Conservation (phyloP, 1,284 basidiomycete genomes). For the Malassezia cuniculi region DNA sequence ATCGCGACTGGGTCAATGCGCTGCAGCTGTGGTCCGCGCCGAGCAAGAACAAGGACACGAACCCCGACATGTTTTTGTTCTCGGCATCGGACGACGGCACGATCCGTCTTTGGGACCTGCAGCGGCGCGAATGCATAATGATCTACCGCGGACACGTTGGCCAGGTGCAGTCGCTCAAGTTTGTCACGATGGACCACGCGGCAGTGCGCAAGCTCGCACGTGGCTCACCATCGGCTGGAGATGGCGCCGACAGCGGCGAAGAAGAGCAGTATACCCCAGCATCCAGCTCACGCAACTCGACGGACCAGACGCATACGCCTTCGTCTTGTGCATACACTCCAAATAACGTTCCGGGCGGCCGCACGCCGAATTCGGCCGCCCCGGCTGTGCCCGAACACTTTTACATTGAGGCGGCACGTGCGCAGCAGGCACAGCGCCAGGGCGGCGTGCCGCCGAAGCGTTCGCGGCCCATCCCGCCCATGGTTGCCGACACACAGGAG, state of each 20-base stretch:
- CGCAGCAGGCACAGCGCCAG: slow-evolving; percentile 2
- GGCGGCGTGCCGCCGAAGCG: slow-evolving; percentile 8
- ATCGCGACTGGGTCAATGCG: slow-evolving; percentile 90
- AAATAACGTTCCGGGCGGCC: too few species aligned
- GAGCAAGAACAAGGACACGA: slow-evolving; percentile 12
- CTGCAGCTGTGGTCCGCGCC: slow-evolving; percentile 81
- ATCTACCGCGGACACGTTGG: slow-evolving; percentile 81
- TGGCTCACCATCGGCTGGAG: too few species aligned
- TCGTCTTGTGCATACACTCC: too few species aligned
- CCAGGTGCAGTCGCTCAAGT: slow-evolving; percentile 80
- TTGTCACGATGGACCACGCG: slow-evolving; percentile 51
- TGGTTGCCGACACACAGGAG: slow-evolving; percentile 26
- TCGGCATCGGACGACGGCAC: slow-evolving; percentile 88
- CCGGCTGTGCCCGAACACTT: neutral
- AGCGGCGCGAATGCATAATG: slow-evolving; percentile 63
- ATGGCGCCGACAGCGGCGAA: too few species aligned
- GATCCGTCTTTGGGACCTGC: slow-evolving; percentile 88
- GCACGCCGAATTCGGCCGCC: too few species aligned
- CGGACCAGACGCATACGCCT: too few species aligned
- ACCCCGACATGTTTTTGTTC: slow-evolving; percentile 53
- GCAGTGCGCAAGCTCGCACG: slow-evolving; percentile 32
- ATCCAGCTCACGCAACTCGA: neutral
- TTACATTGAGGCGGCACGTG: slow-evolving; percentile 1
- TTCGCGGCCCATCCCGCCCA: slow-evolving; percentile 23
- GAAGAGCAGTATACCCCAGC: neutral